Evolutionary conservation across 192 early-diverging fungal species (phyloP).

Genomic region (Backusella mclennaniae): DNA sequence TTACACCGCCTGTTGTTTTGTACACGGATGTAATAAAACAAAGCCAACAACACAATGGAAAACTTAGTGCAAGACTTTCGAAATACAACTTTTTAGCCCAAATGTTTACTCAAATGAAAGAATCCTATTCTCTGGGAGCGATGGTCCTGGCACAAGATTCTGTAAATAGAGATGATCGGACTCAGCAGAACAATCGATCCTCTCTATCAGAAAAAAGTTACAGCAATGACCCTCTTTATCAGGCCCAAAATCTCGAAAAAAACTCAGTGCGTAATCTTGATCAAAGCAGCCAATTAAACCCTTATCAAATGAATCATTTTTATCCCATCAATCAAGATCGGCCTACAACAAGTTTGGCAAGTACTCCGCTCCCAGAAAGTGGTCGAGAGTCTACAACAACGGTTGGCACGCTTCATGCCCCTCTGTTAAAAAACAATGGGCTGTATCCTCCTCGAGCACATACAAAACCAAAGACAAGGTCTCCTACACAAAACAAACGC

Average conservation of each 20-base stretch:
- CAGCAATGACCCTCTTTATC: background rate
- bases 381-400: background rate
- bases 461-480: background rate
- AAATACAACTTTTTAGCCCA: slow-evolving; percentile 40
- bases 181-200: background rate
- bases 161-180: background rate
- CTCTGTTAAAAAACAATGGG: background rate
- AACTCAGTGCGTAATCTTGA: too few species aligned
- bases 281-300: background rate
- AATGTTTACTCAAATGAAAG: slow-evolving; percentile 41
- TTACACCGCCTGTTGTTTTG: background rate
- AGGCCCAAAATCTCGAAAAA: background rate
- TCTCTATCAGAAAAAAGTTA: background rate
- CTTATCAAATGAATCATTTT: background rate
- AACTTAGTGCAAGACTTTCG: slow-evolving; percentile 27
- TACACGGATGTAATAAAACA: background rate
- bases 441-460: background rate
- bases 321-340: background rate
- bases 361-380: background rate
- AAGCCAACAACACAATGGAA: background rate
- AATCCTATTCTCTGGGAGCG: slow-evolving; percentile 16
- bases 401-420: background rate
- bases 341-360: background rate
- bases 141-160: slow-evolving; percentile 6
- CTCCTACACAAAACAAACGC: background rate